Evolutionary conservation across 2,329 filamentous ascomycete genomes (phyloP), one percentile per base, ranked within the genome.

Genomic region (Magnaporthiopsis poae): DNA sequence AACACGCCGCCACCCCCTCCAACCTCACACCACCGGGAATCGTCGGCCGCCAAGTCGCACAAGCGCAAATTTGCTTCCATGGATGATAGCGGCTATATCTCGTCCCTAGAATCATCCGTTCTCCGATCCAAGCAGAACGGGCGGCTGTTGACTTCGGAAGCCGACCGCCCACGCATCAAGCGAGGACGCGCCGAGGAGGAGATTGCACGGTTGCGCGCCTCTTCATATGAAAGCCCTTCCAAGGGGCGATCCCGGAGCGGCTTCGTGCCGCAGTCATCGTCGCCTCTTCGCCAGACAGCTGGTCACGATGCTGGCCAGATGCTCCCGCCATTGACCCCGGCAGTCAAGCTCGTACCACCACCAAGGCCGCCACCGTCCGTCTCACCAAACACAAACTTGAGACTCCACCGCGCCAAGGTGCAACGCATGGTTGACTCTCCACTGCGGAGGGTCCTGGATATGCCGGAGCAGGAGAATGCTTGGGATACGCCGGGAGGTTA

Each of bases 51-150:
- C 64, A 87, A 86, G 65, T 85, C 87, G 59, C 88, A 89, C 70
- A 91, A 91, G 78, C 88, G 90, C 70, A 94, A 92, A 76, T 86
- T 90, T 72, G 85, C 86, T 36, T 89, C 90, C 15, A 89, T 96
- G 81, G 91, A 86, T 73, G 95, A 99, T 77, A 98, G 94, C 75
- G 95, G 95, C 60, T 99, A 98, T 77, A 96, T 96, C 75, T 98
- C 95, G 1, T 97, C 93, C 0, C 84, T 98, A 25, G 93, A 97
- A 72, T 98, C 95, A 2, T 98, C 95, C 0, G 92, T 85, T 18
- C 85, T 91, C 75, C 86, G 94, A 68, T 88, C 90, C 63, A 87
- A 88, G 69, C 84, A 86, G 70, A 81, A 85, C 68, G 80, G 80
- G 21, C 82, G 86, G 67, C 81, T 91, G 25, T 82, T 92, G 61